Conservation (phyloP, 2,329 filamentous ascomycete species). For the Colletotrichum simmondsii region DNA sequence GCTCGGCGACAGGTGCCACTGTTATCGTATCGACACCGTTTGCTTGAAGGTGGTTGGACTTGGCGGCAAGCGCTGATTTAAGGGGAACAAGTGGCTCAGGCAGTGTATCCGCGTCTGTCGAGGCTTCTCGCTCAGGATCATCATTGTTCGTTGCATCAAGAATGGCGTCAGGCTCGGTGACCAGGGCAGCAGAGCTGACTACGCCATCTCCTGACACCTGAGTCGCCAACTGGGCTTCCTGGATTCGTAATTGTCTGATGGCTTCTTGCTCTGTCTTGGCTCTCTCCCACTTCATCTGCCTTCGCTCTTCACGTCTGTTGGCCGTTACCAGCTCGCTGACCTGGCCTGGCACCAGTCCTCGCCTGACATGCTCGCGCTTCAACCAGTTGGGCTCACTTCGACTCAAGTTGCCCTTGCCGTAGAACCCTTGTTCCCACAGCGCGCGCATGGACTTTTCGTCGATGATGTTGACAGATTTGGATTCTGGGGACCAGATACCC, state of each 20-base stretch:
- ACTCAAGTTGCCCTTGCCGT: slow-evolving; percentile 92
- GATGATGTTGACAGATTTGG: slow-evolving; percentile 85
- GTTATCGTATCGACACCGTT: not conserved
- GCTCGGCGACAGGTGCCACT: slow-evolving; percentile 1
- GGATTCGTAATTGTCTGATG: slow-evolving; percentile 74
- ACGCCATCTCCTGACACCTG: not conserved
- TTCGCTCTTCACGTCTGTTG: slow-evolving; percentile 81
- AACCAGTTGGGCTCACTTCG: slow-evolving; percentile 96
- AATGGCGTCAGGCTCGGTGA: not conserved
- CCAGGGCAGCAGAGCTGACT: not conserved
- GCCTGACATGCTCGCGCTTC: slow-evolving; percentile 80
- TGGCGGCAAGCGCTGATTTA: not conserved
- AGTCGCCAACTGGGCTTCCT: slow-evolving; percentile 52
- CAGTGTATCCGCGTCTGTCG: slow-evolving; percentile 14
- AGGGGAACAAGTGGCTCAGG: slow-evolving; percentile 7
- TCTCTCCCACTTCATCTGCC: slow-evolving; percentile 88
- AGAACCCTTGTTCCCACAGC: slow-evolving; percentile 97
- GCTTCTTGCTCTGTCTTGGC: slow-evolving; percentile 88
- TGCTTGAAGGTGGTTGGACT: not conserved
- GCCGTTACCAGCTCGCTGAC: slow-evolving; percentile 88
- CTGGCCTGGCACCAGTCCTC: slow-evolving; percentile 69
- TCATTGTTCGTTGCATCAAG: not conserved
- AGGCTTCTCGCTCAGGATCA: slow-evolving; percentile 13
- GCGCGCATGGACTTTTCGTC: slow-evolving; percentile 80
- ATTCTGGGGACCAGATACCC: slow-evolving; percentile 84